These are phyloP conservation scores for Neopestalotiopsis clavispora DNA, from an alignment of 2,329 filamentous ascomycete genomes.

Conservation along the genomic window DNA sequence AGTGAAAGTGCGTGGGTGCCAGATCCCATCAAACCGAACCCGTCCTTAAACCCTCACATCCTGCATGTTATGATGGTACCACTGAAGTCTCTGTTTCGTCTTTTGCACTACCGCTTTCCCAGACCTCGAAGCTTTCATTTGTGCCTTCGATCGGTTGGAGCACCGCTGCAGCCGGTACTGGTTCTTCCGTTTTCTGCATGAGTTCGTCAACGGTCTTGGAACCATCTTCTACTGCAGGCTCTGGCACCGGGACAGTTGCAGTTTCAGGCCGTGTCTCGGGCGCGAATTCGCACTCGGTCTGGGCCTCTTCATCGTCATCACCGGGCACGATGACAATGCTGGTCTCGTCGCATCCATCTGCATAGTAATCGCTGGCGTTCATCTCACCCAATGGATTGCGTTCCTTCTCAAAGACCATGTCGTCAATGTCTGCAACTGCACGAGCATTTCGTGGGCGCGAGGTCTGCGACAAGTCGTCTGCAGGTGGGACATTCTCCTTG, in stretches of 20 bases:
- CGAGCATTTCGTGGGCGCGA: slow-evolving; percentile 40
- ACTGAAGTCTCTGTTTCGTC: slow-evolving; percentile 52
- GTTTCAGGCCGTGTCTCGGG: slow-evolving; percentile 36
- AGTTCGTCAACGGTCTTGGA: slow-evolving; percentile 40
- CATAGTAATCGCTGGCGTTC: slow-evolving; percentile 70
- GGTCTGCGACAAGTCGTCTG: slow-evolving; percentile 66
- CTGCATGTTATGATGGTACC: slow-evolving; percentile 13
- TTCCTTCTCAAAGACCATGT: slow-evolving; percentile 67
- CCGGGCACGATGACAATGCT: slow-evolving; percentile 67
- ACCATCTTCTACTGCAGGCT: slow-evolving; percentile 25
- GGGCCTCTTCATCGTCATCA: slow-evolving; percentile 54
- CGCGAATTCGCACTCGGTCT: slow-evolving; percentile 29
- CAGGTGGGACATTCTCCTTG: slow-evolving; percentile 93
- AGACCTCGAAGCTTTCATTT: slow-evolving; percentile 68
- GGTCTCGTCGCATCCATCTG: slow-evolving; percentile 66
- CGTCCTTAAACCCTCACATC: background rate
- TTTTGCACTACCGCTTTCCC: slow-evolving; percentile 71
- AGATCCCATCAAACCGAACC: background rate
- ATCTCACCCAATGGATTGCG: slow-evolving; percentile 71
- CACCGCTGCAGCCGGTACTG: slow-evolving; percentile 49
- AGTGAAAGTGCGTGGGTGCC: slow-evolving; percentile 17
- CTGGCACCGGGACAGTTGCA: slow-evolving; percentile 38
- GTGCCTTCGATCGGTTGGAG: slow-evolving; percentile 63
- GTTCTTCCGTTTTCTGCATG: slow-evolving; percentile 41
- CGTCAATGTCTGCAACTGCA: slow-evolving; percentile 44